Base-by-base conservation (phyloP, 257 asterid species). In the Solanum neorickii region DNA sequence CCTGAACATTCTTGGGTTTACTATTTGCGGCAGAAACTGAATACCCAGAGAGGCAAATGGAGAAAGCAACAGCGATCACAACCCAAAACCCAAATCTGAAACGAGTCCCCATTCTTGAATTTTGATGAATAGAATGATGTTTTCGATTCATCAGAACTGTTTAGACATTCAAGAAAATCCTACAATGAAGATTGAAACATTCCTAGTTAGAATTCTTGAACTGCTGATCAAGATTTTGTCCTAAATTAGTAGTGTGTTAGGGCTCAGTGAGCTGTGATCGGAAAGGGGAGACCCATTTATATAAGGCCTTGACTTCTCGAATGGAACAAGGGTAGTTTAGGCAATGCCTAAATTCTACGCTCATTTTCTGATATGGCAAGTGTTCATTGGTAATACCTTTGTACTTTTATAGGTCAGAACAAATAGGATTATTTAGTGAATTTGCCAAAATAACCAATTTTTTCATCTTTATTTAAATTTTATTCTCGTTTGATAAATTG, bases 1-100 rank as follows among this genome's bases (percentile, higher is more conserved):
- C 99, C 93, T 96, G 99, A 90, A 97, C 98, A 88, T 97, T 97
- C 93, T 97, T 97, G 59, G 98, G 98, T 49, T 91, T 90, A 69
- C 94, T 96, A 87, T 86, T 92, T 91, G 86, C 90, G 23, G 94
- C 97, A 83, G 90, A 89, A 85, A 91, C 92, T 35, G 93, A 89
- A 88, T 86, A 77, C 85, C 91, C 91, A 73, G 87, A 91, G 12
- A 92, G 88, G 82, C 90, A 69, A 87, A 89, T 35, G 46, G 92
- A 86, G 25, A 90, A 20, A 87, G 91, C 83, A 59, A 92, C 7
- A 83, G 91, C 88, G 88, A 95, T 72, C 86, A 93, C 84, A 47
- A 86, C 88, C 87, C 89, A 91, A 87, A 92, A 75, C 89, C 94
- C 92, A 93, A 98, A 97, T 97, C 98, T 92, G 89, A 88, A 88